Evolutionary conservation across 441 rosid species (phyloP), one percentile per base, ranked within the genome.

Genomic region (Flueggea neowawraea): DNA sequence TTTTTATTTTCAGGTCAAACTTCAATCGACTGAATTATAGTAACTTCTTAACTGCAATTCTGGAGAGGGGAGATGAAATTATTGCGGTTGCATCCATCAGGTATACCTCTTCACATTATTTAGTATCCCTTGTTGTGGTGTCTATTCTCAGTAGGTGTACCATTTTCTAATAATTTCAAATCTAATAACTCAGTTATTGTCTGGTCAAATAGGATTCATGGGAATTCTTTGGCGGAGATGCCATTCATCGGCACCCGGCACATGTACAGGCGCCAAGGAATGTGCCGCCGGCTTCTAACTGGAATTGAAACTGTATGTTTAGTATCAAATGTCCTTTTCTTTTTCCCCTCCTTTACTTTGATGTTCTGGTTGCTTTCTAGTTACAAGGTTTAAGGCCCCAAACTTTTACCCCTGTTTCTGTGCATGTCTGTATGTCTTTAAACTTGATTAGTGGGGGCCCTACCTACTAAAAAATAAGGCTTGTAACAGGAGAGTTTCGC

Each of bases 171-270:
- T 36, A 36, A 36, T 36, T 36, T 36, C 9, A 8, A 8, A 36
- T 36, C 6, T 36, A 36, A 36, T 36, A 5, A 36, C 41, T 63
- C 53, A 5, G 59, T 62, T 47, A 31, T 52, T 66, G 55, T 14
- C 50, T 67, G 68, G 57, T 58, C 48, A 56, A 66, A 69, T 69
- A 95, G 99, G 87, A 84, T 95, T 51, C 99, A 82, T 32, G 99
- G 98, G 52, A 86, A 82, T 58, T 70, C 71, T 55, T 76, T 91
- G 59, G 99, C 99, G 55, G 99, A 95, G 84, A 95, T 95, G 99
- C 99, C 99, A 48, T 95, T 87, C 72, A 91, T 95, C 65, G 97
- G 97, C 62, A 91, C 98, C 55, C 95, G 99, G 59, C 70, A 85
- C 61, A 45, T 73, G 70, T 89, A 84, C 66, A 83, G 99, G 73